These are phyloP conservation scores for Solanum arcanum DNA, from an alignment of 257 asterid species.

Conservation along the genomic window DNA sequence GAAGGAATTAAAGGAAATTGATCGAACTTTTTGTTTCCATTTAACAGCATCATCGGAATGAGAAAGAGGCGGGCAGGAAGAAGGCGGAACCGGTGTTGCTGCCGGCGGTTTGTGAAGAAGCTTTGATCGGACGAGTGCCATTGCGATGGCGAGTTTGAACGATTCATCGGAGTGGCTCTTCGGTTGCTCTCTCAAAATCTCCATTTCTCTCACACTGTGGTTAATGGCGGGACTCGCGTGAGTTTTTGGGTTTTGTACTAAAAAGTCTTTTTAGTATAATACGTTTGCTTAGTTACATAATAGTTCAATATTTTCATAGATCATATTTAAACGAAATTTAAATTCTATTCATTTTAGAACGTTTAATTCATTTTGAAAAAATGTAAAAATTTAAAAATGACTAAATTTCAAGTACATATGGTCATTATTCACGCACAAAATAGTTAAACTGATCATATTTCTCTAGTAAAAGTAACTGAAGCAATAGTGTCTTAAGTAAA, in stretches of 20 bases:
- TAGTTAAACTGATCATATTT: too few species aligned
- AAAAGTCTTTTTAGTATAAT: neutral
- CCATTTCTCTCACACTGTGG: slow-evolving; percentile 16
- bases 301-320: too few species aligned
- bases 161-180: slow-evolving; percentile 24
- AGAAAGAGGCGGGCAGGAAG: slow-evolving; percentile 2
- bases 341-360: too few species aligned
- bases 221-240: neutral
- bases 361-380: too few species aligned
- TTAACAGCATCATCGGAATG: slow-evolving; percentile 18
- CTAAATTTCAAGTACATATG: too few species aligned
- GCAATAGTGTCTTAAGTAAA: too few species aligned
- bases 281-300: neutral
- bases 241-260: neutral
- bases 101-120: slow-evolving; percentile 29
- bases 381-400: too few species aligned
- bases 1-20: neutral
- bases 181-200: slow-evolving; percentile 14
- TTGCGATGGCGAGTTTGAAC: slow-evolving; percentile 55
- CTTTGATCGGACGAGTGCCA: slow-evolving; percentile 51
- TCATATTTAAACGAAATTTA: too few species aligned
- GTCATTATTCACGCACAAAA: too few species aligned
- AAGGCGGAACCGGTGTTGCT: neutral
- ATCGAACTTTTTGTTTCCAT: neutral
- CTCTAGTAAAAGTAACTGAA: too few species aligned